A percentile compares a stretch with the other conserved stretches of the same genome.
Evolutionary conservation across 176 grass and related monocot genomes (phyloP).

Genomic region (Ananas comosus): DNA sequence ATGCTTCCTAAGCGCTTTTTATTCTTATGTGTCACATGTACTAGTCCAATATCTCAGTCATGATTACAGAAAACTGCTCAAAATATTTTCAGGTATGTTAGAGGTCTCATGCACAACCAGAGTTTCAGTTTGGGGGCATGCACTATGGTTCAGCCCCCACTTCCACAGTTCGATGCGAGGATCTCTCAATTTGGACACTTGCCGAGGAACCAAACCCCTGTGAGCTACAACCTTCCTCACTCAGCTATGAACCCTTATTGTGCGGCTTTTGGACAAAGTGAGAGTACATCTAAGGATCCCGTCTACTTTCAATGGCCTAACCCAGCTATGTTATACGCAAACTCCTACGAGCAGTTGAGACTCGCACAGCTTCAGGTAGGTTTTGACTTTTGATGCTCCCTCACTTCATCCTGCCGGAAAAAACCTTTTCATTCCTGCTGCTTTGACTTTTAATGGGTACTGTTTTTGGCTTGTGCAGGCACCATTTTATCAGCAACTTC

Average conservation of each 20-base stretch:
- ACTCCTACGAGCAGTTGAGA: conserved; percentile 16
- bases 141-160: conserved; percentile 14
- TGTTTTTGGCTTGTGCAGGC: background rate
- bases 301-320: conserved; percentile 23
- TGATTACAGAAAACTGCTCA: no score
- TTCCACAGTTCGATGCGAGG: background rate
- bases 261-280: background rate
- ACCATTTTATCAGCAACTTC: conserved; percentile 16
- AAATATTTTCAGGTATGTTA: conserved; percentile 11
- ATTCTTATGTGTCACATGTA: no score
- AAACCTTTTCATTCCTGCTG: background rate
- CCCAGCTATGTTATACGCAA: conserved; percentile 12
- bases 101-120: conserved; percentile 4
- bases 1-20: no score
- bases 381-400: background rate
- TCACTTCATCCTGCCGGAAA: background rate
- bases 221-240: conserved; percentile 2
- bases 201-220: conserved; percentile 5
- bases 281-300: background rate
- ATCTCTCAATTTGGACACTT: conserved; percentile 21
- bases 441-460: background rate
- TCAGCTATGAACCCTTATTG: conserved; percentile 6
- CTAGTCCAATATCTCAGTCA: no score
- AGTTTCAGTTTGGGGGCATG: conserved; percentile 7
- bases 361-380: conserved; percentile 18